A percentile compares a stretch with the other conserved stretches of the same genome.
Evolutionary conservation across 2,329 filamentous ascomycete species (phyloP).

Genomic region (Rhynchosporium agropyri): DNA sequence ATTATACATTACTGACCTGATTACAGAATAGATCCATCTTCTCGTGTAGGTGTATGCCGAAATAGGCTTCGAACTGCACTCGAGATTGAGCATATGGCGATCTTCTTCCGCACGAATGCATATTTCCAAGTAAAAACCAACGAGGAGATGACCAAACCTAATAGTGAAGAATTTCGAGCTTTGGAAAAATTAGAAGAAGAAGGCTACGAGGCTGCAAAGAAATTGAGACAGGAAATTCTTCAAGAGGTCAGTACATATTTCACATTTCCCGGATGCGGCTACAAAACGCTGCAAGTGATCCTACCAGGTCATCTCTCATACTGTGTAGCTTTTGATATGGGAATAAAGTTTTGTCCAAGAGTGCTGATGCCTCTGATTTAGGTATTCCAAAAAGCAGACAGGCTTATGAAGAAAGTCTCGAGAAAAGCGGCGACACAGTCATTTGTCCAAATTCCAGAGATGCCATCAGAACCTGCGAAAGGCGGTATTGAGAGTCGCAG

Average conservation of each 20-base stretch:
- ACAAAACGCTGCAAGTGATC: neutral
- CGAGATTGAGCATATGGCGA: slow-evolving; percentile 78
- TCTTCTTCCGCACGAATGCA: slow-evolving; percentile 83
- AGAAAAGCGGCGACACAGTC: slow-evolving; percentile 54
- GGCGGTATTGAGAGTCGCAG: slow-evolving; percentile 74
- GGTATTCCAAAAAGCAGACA: slow-evolving; percentile 58
- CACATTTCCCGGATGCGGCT: neutral
- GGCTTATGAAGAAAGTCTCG: slow-evolving; percentile 64
- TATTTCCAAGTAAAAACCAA: slow-evolving; percentile 83
- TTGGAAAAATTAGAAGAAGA: slow-evolving; percentile 72
- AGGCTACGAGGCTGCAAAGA: slow-evolving; percentile 78
- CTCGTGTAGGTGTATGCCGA: slow-evolving; percentile 59
- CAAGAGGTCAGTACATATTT: slow-evolving; percentile 47
- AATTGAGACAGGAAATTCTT: slow-evolving; percentile 78
- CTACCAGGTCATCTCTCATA: neutral
- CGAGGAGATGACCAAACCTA: slow-evolving; percentile 61
- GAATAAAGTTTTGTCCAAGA: too few species aligned
- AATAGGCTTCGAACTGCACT: slow-evolving; percentile 71
- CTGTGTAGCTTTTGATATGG: too few species aligned
- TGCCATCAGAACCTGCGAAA: slow-evolving; percentile 53
- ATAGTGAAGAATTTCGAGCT: slow-evolving; percentile 65
- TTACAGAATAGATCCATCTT: slow-evolving; percentile 32
- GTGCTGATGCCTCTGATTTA: slow-evolving; percentile 29
- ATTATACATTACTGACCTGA: slow-evolving; percentile 4
- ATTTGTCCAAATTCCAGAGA: slow-evolving; percentile 66